A percentile compares a stretch with the other conserved stretches of the same genome.
Conservation (phyloP, 352 stramenopile species). For the Pilasporangium apinafurcum region DNA sequence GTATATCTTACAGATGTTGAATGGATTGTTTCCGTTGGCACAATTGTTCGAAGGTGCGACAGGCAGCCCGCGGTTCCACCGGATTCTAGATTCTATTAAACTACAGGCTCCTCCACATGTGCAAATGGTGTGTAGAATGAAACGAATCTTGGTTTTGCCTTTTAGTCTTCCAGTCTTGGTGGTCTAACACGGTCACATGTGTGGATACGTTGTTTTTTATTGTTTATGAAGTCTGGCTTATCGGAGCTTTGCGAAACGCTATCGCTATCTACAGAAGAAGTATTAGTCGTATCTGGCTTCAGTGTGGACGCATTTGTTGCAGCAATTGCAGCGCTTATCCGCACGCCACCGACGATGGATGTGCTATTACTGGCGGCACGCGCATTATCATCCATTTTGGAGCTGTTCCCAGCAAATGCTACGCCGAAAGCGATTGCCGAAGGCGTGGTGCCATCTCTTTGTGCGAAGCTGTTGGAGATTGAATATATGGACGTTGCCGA, state of each 20-base stretch:
- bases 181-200: too few relatives aligned
- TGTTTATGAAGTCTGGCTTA: constrained; percentile 20
- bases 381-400: constrained; percentile 46
- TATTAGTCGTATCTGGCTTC: constrained; percentile 57
- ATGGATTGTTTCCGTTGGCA: constrained; percentile 43
- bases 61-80: constrained; percentile 29
- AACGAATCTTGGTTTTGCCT: neutral
- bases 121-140: constrained; percentile 28
- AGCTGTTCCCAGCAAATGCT: constrained; percentile 36
- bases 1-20: constrained; percentile 13
- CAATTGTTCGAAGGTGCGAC: constrained; percentile 35
- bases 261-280: constrained; percentile 61
- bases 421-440: constrained; percentile 36
- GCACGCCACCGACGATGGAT: constrained; percentile 41
- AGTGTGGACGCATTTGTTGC: constrained; percentile 54
- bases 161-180: neutral
- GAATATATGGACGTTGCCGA: constrained; percentile 83
- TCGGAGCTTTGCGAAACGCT: constrained; percentile 66
- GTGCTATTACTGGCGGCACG: constrained; percentile 50
- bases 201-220: constrained; percentile 1
- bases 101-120: constrained; percentile 19
- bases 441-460: constrained; percentile 48
- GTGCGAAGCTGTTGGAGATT: constrained; percentile 67
- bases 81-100: constrained; percentile 32
- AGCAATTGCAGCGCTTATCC: constrained; percentile 31